phyloP scores from a whole-genome alignment of 441 rosid genomes.

The Iberis amara region DNA sequence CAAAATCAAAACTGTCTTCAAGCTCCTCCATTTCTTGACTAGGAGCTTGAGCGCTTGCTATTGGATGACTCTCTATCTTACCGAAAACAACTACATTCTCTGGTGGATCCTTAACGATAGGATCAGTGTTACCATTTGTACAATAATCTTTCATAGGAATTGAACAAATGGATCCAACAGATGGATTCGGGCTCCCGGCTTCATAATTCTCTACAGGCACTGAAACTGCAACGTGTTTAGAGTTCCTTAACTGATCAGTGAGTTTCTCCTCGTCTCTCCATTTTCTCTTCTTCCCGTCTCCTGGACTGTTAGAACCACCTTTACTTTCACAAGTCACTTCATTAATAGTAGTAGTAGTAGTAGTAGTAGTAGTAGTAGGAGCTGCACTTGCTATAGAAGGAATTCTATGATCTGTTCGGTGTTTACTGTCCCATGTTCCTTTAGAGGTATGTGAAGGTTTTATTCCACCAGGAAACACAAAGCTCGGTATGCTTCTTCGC shows the following conservation, averaged over 20 bases:
- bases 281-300: constrained; percentile 60
- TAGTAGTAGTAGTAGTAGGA: constrained; percentile 11
- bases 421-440: constrained; percentile 64
- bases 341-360: constrained; percentile 1
- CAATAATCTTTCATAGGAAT: constrained; percentile 36
- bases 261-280: constrained; percentile 39
- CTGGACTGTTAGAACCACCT: constrained; percentile 51
- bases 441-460: constrained; percentile 69
- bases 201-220: constrained; percentile 39
- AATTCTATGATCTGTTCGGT: constrained; percentile 39
- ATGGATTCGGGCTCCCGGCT: constrained; percentile 38
- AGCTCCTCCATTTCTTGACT: constrained; percentile 68
- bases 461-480: constrained; percentile 79
- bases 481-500: constrained; percentile 63
- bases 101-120: constrained; percentile 24
- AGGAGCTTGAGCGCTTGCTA: constrained; percentile 43
- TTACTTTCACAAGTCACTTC: constrained; percentile 40
- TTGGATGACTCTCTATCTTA: constrained; percentile 55
- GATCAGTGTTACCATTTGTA: constrained; percentile 34
- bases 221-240: constrained; percentile 32
- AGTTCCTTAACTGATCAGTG: constrained; percentile 32
- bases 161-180: constrained; percentile 39
- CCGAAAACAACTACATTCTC: constrained; percentile 34
- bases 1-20: constrained; percentile 48
- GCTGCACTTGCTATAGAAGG: constrained; percentile 24